These are phyloP conservation scores for Aspergillus incahuasiensis DNA, from an alignment of 495 filamentous ascomycete species.

Conservation along the genomic window DNA sequence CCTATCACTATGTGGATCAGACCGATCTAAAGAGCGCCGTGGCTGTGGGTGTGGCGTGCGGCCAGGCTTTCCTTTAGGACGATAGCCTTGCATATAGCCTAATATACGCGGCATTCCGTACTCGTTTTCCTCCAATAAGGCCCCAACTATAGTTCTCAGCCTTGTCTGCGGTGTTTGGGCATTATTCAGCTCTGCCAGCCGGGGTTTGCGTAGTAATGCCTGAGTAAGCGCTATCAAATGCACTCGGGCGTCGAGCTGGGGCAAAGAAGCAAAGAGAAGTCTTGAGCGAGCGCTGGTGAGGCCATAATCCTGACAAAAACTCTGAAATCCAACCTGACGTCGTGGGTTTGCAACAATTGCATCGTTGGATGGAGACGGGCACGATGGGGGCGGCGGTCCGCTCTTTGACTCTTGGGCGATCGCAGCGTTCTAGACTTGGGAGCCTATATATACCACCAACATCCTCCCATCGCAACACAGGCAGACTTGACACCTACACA, in stretches of 20 bases:
- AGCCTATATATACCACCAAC: background rate
- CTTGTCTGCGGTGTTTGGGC: background rate
- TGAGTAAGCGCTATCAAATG: conserved; percentile 2
- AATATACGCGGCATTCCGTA: background rate
- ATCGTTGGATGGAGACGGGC: background rate
- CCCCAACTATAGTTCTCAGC: background rate
- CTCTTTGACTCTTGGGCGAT: background rate
- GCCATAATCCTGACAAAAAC: conserved; percentile 1
- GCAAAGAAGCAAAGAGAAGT: background rate
- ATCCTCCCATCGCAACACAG: background rate
- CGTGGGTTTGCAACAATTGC: background rate
- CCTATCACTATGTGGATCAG: conserved; percentile 7
- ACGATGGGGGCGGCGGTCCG: background rate
- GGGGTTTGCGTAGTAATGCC: background rate
- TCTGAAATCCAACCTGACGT: background rate
- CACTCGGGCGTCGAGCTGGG: background rate
- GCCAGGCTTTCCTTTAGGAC: background rate
- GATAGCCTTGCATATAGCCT: background rate
- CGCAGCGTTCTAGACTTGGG: background rate
- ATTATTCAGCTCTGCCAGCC: background rate
- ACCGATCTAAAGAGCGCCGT: background rate
- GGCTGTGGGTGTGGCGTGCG: conserved; percentile 1
- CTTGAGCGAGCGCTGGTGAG: background rate
- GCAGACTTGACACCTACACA: background rate
- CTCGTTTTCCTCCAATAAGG: no score